Base-by-base conservation (phyloP, 169 alveolate species). In the Eimeria praecox region DNA sequence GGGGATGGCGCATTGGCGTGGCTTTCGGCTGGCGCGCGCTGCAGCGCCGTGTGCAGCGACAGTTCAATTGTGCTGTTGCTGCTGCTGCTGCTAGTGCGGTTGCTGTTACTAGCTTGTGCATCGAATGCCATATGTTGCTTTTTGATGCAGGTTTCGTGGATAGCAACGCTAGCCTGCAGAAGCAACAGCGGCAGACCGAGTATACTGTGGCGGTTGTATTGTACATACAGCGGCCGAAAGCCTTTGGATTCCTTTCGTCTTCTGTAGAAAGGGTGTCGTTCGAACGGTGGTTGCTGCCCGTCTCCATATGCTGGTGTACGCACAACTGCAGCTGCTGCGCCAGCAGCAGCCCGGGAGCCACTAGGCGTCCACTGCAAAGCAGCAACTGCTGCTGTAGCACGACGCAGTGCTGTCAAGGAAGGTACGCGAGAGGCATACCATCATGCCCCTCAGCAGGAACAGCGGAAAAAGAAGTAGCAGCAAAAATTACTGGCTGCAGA, bases 381-480 rank as follows among this genome's bases (percentile, higher is more conserved):
- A 83, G 91, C 91, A 83, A 56, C 54, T 87, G 93, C 93, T 87
- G 93, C 93, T 87, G 93, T 83, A 46, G 82, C 83, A 62, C 93
- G 78, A 59, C 93, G 64, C 83, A 87, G 93, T 87, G 93, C 22
- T 87, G 93, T 59, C 93, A 87, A 49, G 49, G 27, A 27, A 64
- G 80, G 62, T 27, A 27, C 35, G 46, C 40, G 27, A 54, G 93
- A 22, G 40, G 42, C 64, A 59, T 52, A 33, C 62, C 9, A 22
- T 24, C 62, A 38, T 87, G 93, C 93, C 16, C 10, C 42, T 30
- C 62, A 2, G 83, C 93, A 59, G 46, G 69, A 22, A 33, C 93
- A 5, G 83, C 83, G 22, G 42, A 44, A 30, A 52, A 56, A 16
- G 83, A 22, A 64, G 69, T 27, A 10, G 64, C 78, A 40, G 82